Base-by-base conservation (phyloP, 1,139 yeast species). In the Geotrichum phurueaensis region DNA sequence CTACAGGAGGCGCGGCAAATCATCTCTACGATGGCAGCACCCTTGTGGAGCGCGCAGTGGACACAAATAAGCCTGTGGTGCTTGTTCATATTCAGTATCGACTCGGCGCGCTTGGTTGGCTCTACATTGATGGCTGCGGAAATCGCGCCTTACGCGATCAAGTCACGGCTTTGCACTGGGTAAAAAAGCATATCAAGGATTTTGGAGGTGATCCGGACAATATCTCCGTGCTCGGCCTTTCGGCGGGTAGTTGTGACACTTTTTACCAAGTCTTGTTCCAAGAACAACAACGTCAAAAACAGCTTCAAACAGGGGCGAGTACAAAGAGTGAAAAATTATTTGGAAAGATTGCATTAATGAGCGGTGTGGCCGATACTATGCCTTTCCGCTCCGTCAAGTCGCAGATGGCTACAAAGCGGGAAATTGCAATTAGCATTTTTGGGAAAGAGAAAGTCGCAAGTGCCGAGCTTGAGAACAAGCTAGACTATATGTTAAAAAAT, bases 131-230 rank as follows among this genome's bases (percentile, higher is more conserved):
- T 64, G 54, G 62, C 54, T 4, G 63, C 51, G 60, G 63, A n/a
- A 56, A 66, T 57, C 57, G 59, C 59, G 64, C 61, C 25, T 31
- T 64, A 54, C 52, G 61, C 52, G 63, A 67, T 53, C 62, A 64
- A 48, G 47, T 62, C 49, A 66, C 67, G 4, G 75, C 71, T 3
- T 54, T 71, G 10, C 65, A 69, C 39, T 72, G 75, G 75, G 66
- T 70, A 2, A 62, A 67, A 25, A 66, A 66, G 54, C 68, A 68
- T 60, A 66, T 70, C 56, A 63, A 25, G 1, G 68, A 63, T 2
- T 71, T 72, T 63, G 74, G 75, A 22, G 75, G 75, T 33, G 69
- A 72, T 57, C 65, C 68, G 10, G 60, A 64, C 2, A 67, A 69
- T 55, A 62, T 73, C 25, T 68, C 70, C 7, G 64, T 71, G 6